Evolutionary conservation across 2,329 filamentous ascomycete species (phyloP).

Genomic region (Plenodomus tracheiphilus): DNA sequence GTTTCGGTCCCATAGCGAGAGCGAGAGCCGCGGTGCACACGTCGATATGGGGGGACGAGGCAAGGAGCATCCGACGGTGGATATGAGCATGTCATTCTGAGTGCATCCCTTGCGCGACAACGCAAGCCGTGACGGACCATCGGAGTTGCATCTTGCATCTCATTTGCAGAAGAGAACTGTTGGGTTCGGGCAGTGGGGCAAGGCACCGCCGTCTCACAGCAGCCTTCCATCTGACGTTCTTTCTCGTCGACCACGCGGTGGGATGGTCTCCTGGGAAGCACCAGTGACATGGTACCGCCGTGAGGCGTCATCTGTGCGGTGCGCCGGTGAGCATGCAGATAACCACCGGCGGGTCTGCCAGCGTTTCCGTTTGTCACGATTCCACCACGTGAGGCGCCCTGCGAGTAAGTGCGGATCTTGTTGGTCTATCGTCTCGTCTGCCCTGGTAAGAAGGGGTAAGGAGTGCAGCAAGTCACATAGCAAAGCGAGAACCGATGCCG

Average conservation of each 20-base stretch:
- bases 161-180: not conserved
- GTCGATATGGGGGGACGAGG: not conserved
- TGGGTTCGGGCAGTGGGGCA: not conserved
- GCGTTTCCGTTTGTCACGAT: not conserved
- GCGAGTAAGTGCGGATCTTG: not conserved
- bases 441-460: not conserved
- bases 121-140: not conserved
- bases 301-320: not conserved
- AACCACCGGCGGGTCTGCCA: not conserved
- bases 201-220: not conserved
- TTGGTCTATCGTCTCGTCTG: not conserved
- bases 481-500: not conserved
- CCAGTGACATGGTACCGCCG: not conserved
- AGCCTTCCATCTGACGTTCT: not conserved
- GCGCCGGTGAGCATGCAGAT: not conserved
- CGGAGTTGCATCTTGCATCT: not conserved
- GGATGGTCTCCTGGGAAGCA: not conserved
- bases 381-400: not conserved
- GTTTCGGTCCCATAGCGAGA: not conserved
- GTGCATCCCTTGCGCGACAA: not conserved
- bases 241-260: conserved; percentile 2
- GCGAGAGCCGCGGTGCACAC: not conserved
- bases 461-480: not conserved
- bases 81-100: not conserved
- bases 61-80: not conserved